Evolutionary conservation across 2,329 filamentous ascomycete species (phyloP).

Genomic region (Colletotrichum tropicale): DNA sequence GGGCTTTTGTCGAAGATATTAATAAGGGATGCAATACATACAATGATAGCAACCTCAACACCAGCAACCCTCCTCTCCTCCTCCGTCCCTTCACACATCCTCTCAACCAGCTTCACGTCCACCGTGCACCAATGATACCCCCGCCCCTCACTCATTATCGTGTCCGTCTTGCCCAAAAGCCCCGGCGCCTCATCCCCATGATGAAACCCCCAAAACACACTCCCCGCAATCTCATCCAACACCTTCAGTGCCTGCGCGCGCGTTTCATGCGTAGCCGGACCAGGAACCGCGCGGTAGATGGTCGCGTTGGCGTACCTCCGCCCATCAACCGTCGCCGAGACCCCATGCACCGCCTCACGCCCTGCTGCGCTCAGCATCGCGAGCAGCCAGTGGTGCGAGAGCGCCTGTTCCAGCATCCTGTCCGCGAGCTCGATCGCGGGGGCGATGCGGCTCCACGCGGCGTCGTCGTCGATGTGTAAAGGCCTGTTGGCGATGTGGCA

Average conservation of each 20-base stretch:
- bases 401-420: not conserved
- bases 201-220: not conserved
- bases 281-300: not conserved
- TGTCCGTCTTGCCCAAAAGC: not conserved
- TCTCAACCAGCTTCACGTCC: not conserved
- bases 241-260: not conserved
- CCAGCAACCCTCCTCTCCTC: not conserved
- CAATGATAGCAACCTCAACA: not conserved
- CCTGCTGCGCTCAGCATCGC: not conserved
- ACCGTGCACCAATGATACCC: not conserved
- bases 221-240: not conserved
- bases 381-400: not conserved
- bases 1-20: no score
- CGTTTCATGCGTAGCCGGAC: not conserved
- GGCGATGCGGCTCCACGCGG: not conserved
- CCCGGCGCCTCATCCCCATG: not conserved
- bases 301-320: not conserved
- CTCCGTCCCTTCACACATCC: not conserved
- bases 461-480: not conserved
- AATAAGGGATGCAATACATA: not conserved
- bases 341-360: not conserved
- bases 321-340: not conserved
- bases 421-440: not conserved
- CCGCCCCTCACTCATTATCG: not conserved
- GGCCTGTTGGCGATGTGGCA: not conserved